Percentiles rank a stretch among this genome's conserved stretches.
Evolutionary conservation across 225 moss, liverwort and hornwort species (phyloP).

Genomic region (Pleurozium schreberi): DNA sequence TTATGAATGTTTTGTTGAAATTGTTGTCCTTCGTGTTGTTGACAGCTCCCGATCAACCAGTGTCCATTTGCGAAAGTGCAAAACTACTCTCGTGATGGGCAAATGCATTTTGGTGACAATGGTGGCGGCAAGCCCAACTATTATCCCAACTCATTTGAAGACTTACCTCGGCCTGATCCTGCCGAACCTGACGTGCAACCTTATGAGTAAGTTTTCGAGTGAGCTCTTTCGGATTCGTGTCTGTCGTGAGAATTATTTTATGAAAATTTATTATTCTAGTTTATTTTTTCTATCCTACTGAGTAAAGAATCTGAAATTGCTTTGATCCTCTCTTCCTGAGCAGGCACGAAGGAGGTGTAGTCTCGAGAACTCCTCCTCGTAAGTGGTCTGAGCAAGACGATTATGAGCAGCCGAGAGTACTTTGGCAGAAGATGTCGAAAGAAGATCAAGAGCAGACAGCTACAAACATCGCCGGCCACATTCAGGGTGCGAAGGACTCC

Average conservation of each 20-base stretch:
- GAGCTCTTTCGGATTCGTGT: background rate
- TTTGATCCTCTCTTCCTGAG: background rate
- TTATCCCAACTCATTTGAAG: constrained; percentile 69
- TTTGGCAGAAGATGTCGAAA: constrained; percentile 58
- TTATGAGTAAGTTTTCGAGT: constrained; percentile 26
- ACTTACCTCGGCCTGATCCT: constrained; percentile 65
- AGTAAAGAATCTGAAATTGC: background rate
- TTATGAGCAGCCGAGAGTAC: constrained; percentile 43
- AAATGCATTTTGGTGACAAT: constrained; percentile 40
- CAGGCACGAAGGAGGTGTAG: constrained; percentile 68
- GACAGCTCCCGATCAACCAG: constrained; percentile 77
- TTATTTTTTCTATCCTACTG: background rate
- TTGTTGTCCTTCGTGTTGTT: background rate
- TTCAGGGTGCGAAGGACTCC: constrained; percentile 44
- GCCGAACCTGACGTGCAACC: constrained; percentile 52
- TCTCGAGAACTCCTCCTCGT: constrained; percentile 23
- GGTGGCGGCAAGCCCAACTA: constrained; percentile 79
- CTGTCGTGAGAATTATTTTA: too few species aligned
- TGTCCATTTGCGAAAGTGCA: constrained; percentile 90
- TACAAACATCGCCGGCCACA: constrained; percentile 63
- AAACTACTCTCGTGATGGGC: constrained; percentile 66
- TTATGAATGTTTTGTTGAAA: background rate
- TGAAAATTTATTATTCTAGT: fast-evolving
- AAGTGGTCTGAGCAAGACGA: constrained; percentile 71
- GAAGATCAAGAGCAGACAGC: constrained; percentile 61